Percentiles rank a stretch among this genome's conserved stretches.
Evolutionary conservation across 805 yeast genomes (phyloP).

Genomic region (Teunomyces tritomae): DNA sequence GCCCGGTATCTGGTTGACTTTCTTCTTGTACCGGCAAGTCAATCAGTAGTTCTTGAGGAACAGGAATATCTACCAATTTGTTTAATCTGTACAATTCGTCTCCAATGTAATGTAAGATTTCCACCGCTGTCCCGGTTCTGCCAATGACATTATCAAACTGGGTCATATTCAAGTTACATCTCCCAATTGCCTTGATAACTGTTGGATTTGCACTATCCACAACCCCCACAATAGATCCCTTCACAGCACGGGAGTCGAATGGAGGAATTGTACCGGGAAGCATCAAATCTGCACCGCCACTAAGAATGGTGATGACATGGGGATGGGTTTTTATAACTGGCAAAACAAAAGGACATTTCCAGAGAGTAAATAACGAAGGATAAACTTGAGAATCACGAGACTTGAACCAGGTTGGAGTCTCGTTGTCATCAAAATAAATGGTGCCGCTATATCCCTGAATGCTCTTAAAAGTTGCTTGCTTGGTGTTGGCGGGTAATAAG

Average conservation of each 20-base stretch:
- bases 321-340: conserved; percentile 73
- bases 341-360: conserved; percentile 64
- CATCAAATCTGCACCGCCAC: conserved; percentile 80
- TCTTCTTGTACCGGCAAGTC: conserved; percentile 34
- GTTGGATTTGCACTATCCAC: conserved; percentile 59
- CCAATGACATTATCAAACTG: conserved; percentile 51
- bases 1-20: conserved; percentile 10
- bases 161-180: conserved; percentile 48
- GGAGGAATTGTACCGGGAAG: conserved; percentile 67
- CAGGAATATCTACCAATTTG: conserved; percentile 38
- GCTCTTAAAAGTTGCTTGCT: conserved; percentile 61
- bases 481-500: conserved; percentile 52
- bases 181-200: conserved; percentile 72
- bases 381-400: conserved; percentile 50
- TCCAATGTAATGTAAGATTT: conserved; percentile 60
- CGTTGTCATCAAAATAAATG: conserved; percentile 61
- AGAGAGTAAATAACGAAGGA: conserved; percentile 73
- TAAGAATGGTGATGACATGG: conserved; percentile 66
- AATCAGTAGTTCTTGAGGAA: conserved; percentile 27
- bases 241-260: conserved; percentile 46
- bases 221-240: conserved; percentile 69
- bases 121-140: conserved; percentile 74
- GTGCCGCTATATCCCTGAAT: conserved; percentile 53
- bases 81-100: conserved; percentile 61
- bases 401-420: conserved; percentile 72